Conservation (phyloP, 306 rosid species). For the Cicer pinnatifidum region DNA sequence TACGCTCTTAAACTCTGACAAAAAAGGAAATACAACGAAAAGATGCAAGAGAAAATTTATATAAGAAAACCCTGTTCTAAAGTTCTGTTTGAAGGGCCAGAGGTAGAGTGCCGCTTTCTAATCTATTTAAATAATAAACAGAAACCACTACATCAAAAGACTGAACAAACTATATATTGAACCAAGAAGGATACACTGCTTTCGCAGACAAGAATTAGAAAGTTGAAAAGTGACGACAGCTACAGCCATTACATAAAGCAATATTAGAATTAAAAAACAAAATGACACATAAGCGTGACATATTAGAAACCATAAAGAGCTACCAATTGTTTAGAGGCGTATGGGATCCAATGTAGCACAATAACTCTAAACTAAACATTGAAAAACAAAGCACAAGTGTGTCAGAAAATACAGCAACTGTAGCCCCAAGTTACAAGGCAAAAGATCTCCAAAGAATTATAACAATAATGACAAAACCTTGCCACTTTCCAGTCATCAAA, state of each 20-base stretch:
- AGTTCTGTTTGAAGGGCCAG: neutral
- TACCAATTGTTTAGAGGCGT: neutral
- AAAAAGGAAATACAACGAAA: conserved; percentile 15
- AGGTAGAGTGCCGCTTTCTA: neutral
- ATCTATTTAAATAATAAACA: conserved; percentile 16
- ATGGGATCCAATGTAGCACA: conserved; percentile 1
- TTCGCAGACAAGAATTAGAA: conserved; percentile 14
- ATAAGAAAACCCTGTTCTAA: neutral
- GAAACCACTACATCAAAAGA: conserved; percentile 33
- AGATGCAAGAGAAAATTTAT: conserved; percentile 20
- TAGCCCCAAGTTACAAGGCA: conserved; percentile 8
- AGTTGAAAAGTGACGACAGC: conserved; percentile 24
- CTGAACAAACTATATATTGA: conserved; percentile 21
- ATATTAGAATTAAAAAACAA: conserved; percentile 4
- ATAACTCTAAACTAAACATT: neutral
- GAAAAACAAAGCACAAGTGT: neutral
- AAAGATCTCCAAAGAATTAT: conserved; percentile 7
- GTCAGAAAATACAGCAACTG: conserved; percentile 27
- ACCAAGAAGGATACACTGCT: conserved; percentile 20
- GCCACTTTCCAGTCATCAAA: conserved; percentile 37
- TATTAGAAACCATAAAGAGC: conserved; percentile 26
- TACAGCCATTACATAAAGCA: conserved; percentile 27
- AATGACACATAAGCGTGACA: conserved; percentile 19
- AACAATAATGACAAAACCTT: conserved; percentile 24
- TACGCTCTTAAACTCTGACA: neutral